Conservation (phyloP, 1,139 yeast species). For the Saccharomycopsis hybrid region DNA sequence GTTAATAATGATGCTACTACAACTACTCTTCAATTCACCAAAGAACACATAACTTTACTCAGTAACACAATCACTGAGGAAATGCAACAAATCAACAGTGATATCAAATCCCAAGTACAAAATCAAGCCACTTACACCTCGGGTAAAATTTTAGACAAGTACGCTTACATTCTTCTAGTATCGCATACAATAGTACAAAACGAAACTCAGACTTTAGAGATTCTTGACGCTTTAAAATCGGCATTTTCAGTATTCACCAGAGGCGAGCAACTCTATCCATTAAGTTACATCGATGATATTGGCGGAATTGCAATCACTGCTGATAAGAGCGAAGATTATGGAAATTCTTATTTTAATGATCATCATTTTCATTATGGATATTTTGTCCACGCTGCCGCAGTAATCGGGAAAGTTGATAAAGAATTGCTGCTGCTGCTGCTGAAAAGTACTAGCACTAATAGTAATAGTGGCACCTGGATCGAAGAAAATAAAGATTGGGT, state of each 20-base stretch:
- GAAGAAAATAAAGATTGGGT: conserved; percentile 57
- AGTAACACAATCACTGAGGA: conserved; percentile 30
- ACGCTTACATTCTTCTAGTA: conserved; percentile 61
- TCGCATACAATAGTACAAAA: conserved; percentile 54
- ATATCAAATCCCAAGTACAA: conserved; percentile 42
- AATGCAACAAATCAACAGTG: conserved; percentile 47
- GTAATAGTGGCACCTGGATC: conserved; percentile 58
- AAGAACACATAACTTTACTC: conserved; percentile 40
- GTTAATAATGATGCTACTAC: conserved; percentile 46
- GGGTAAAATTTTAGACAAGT: conserved; percentile 72
- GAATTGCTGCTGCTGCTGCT: too few relatives aligned
- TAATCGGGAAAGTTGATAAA: conserved; percentile 58
- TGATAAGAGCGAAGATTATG: conserved; percentile 51
- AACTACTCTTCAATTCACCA: conserved; percentile 37
- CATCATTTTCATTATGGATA: conserved; percentile 83
- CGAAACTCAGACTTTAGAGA: conserved; percentile 40
- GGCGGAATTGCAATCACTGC: conserved; percentile 65
- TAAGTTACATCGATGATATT: conserved; percentile 57
- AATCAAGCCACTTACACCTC: conserved; percentile 52
- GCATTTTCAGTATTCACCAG: conserved; percentile 45
- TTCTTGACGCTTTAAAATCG: conserved; percentile 43
- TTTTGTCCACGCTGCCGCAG: conserved; percentile 71
- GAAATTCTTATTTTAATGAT: conserved; percentile 66
- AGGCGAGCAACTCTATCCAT: conserved; percentile 43
- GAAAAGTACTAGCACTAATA: conserved; percentile 43